phyloP scores from a whole-genome alignment of 129 eudicot species.

The Tagetes patula region DNA sequence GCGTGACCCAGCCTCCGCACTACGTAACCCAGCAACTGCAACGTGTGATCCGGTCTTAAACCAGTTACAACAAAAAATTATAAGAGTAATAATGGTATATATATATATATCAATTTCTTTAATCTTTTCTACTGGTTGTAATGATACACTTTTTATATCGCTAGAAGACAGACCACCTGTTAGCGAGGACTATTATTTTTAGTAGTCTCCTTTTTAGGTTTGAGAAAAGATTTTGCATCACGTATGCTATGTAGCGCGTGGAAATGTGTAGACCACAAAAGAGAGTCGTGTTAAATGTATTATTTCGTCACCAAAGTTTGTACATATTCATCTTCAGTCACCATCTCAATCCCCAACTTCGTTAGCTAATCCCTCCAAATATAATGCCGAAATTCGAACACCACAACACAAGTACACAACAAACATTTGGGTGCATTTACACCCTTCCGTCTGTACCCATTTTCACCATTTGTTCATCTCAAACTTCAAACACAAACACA shows the following conservation, averaged over 20 bases:
- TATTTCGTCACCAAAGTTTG: slow-evolving; percentile 25
- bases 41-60: no score
- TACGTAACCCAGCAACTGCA: no score
- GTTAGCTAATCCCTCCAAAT: neutral
- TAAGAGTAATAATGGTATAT: no score
- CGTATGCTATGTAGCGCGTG: slow-evolving; percentile 13
- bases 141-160: no score
- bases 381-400: neutral
- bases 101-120: no score
- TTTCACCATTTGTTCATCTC: no score
- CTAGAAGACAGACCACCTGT: no score
- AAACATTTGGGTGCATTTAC: slow-evolving; percentile 15
- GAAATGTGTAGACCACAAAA: slow-evolving; percentile 13
- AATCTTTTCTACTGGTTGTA: no score
- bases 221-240: neutral
- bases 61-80: no score
- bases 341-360: neutral
- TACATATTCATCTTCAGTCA: neutral
- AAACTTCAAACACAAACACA: neutral
- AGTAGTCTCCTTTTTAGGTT: no score
- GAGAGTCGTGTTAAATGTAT: slow-evolving; percentile 18
- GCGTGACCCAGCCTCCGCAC: no score
- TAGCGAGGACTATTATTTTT: no score
- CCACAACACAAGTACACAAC: slow-evolving; percentile 8
- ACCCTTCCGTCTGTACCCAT: neutral